Evolutionary conservation across 345 rosid species (phyloP), one percentile per base, ranked within the genome.

Genomic region (Populus nigra): DNA sequence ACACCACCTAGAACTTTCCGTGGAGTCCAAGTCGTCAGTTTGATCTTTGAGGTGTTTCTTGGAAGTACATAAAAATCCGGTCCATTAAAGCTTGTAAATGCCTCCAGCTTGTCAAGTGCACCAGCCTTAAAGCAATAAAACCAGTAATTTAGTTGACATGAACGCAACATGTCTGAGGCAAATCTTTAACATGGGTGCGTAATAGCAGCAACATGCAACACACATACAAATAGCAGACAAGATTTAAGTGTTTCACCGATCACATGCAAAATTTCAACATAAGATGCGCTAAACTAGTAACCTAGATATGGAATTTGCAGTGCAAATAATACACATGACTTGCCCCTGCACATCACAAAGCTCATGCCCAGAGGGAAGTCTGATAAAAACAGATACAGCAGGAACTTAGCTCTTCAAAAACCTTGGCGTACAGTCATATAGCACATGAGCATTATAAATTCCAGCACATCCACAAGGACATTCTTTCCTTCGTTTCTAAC

Each of bases 41-140:
- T 93, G 75, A 96, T 88, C 86, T 90, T 92, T 45, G 90, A 77
- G 2, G 87, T 80, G 88, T 92, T 96, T 74, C 97, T 93, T 8
- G 97, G 97, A 65, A 93, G 98, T 65, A 97, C 92, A 72, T 96
- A 96, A 85, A 96, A 96, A 79, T 93, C 98, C 23, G 95, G 97
- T 68, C 99, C 99, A 13, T 93, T 96, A 73, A 93, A 91, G 88
- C 98, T 96, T 69, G 98, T 88, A 86, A 96, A 96, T 41, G 97
- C 90, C 88, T 96, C 99, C 73, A 96, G 85, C 80, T 93, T 93
- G 85, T 93, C 98, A 72, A 93, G 91, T 13, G 95, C 97, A 61
- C 96, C 98, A 36, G 92, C 96, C 98, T 96, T 53, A 23, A 17
- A n/a, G 76, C 49, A 68, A 75, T 35, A 65, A n/a, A 63, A 79